Evolutionary conservation across 208 protist species (phyloP).

Genomic region (Herpetomonas muscarum): DNA sequence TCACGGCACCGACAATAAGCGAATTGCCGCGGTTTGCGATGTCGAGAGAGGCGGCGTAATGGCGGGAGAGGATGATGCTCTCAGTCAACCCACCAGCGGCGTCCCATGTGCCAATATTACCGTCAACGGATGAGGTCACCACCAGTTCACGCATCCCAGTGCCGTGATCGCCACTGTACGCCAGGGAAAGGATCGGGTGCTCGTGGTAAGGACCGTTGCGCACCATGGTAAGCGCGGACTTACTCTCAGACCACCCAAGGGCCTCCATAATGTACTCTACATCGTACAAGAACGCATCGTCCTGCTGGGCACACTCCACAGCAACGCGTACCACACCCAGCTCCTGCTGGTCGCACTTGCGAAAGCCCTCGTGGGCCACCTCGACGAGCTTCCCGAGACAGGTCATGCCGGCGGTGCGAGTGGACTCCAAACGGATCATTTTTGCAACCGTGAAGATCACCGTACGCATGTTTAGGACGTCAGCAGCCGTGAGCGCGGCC

Average conservation of each 20-base stretch:
- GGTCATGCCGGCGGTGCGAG: slow-evolving; percentile 78
- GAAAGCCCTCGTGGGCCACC: slow-evolving; percentile 52
- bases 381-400: slow-evolving; percentile 85
- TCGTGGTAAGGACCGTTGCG: slow-evolving; percentile 52
- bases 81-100: slow-evolving; percentile 51
- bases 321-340: slow-evolving; percentile 44
- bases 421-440: slow-evolving; percentile 69
- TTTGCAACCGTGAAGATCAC: slow-evolving; percentile 52
- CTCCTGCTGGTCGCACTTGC: slow-evolving; percentile 48
- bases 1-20: slow-evolving; percentile 73
- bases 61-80: slow-evolving; percentile 70
- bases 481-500: slow-evolving; percentile 55
- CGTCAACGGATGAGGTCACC: slow-evolving; percentile 80
- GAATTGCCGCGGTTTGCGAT: slow-evolving; percentile 64
- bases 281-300: slow-evolving; percentile 82
- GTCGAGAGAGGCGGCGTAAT: slow-evolving; percentile 84
- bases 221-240: slow-evolving; percentile 39
- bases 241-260: slow-evolving; percentile 77
- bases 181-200: slow-evolving; percentile 67
- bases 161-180: slow-evolving; percentile 48
- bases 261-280: slow-evolving; percentile 86
- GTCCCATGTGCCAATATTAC: slow-evolving; percentile 84
- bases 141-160: slow-evolving; percentile 56
- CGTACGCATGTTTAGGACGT: slow-evolving; percentile 64
- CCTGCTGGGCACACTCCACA: slow-evolving; percentile 56